Evolutionary conservation across 768 basidiomycete genomes (phyloP), one percentile per base, ranked within the genome.

Genomic region (Fomitopsis pulvina): DNA sequence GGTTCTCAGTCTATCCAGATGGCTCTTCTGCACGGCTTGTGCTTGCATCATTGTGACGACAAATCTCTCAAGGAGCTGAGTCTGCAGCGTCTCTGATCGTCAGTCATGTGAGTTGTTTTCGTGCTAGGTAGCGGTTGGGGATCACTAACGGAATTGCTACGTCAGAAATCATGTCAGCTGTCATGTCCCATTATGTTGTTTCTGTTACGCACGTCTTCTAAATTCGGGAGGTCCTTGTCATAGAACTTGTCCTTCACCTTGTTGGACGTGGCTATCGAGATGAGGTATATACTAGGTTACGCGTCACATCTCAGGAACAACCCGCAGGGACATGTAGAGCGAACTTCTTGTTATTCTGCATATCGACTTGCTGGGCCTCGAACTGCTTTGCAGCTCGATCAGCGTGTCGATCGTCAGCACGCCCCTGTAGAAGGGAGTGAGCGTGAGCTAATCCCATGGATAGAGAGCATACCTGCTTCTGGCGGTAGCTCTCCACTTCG

Each of bases 311-410:
- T n/a, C n/a, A n/a, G 43, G 16, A 21, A 37, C 14, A 24, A 22
- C 26, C n/a, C n/a, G n/a, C n/a, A n/a, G n/a, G 3, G 43, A 28
- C 10, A 45, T 27, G n/a, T 28, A 4, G 18, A 18, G 14, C 69
- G 27, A 52, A 90, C 89, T 91, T 92, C 71, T 91, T 92, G 66
- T 80, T 77, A 56, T 83, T 85, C 38, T 80, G 65, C 89, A 92
- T 91, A 34, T 90, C 85, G 28, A 73, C 72, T 47, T 76, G 77
- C 57, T 89, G 87, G 57, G 87, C 82, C 54, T 89, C 87, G 39
- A 78, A 79, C 58, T 90, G 87, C 62, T 77, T 81, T 18, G 81
- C 81, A 2, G 75, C 78, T 28, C 87, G 77, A 47, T 85, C 86
- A 27, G 85, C 82, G 51, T 90, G 87, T 41, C 75, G 79, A 61